Conservation (phyloP, 768 basidiomycete genomes). For the Lactarius akahatsu region DNA sequence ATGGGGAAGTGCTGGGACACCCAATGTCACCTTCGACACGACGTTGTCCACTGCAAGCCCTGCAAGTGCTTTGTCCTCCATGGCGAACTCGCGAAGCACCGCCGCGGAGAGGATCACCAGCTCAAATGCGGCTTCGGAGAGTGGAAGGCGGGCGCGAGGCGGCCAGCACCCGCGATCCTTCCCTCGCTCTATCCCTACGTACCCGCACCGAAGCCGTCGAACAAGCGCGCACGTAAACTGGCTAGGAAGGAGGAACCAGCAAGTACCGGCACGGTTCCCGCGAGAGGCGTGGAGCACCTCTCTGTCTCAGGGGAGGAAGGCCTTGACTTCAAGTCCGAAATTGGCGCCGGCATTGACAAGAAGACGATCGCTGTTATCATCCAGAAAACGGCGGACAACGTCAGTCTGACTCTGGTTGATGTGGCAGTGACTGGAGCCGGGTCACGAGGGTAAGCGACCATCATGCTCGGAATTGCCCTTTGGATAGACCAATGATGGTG, state of each 20-base stretch:
- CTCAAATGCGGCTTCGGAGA: not conserved
- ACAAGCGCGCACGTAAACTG: not conserved
- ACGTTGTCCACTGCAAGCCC: not conserved
- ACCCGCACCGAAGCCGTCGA: not conserved
- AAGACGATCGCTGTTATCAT: not conserved
- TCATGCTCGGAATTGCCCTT: not conserved
- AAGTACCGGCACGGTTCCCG: not conserved
- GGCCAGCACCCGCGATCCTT: not conserved
- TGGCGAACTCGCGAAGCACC: not conserved
- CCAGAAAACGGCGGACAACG: not conserved
- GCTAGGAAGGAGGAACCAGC: not conserved
- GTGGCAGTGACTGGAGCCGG: not conserved
- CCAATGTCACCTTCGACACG: conserved; percentile 5
- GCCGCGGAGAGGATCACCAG: not conserved
- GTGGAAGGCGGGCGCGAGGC: not conserved
- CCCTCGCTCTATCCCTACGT: not conserved
- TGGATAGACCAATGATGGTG: not conserved
- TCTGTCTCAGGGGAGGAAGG: not conserved
- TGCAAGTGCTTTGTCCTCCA: conserved; percentile 9
- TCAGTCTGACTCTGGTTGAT: not conserved
- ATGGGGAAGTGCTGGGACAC: not conserved
- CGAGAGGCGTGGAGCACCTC: not conserved
- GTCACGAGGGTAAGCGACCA: not conserved
- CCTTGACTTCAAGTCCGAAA: not conserved
- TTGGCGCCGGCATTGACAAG: not conserved